Conservation (phyloP, 495 filamentous ascomycete species). For the Poronia punctata region DNA sequence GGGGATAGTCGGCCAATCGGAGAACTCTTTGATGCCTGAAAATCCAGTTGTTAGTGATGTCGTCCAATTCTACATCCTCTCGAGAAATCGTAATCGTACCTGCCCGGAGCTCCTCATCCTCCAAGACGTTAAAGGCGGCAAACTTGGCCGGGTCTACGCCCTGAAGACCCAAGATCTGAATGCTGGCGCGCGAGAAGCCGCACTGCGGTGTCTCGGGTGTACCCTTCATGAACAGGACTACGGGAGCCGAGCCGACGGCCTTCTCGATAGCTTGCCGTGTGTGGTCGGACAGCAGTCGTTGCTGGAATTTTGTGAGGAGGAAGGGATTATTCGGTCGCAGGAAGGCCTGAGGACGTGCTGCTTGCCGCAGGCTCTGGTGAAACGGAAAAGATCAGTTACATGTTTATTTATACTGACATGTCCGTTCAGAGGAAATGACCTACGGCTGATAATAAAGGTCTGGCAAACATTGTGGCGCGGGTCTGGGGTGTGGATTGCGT, state of each 20-base stretch:
- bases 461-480: constrained; percentile 10
- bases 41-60: constrained; percentile 6
- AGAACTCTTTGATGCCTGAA: constrained; percentile 94
- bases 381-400: constrained; percentile 6
- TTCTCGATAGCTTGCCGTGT: constrained; percentile 77
- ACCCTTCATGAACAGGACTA: constrained; percentile 98
- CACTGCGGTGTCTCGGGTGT: constrained; percentile 97
- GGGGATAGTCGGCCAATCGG: constrained; percentile 97
- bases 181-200: constrained; percentile 90
- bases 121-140: constrained; percentile 91
- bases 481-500: not conserved
- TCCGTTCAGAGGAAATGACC: not conserved
- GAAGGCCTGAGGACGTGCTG: constrained; percentile 26
- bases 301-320: constrained; percentile 32
- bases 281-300: constrained; percentile 67
- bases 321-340: constrained; percentile 14
- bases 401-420: no score
- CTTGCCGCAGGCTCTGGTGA: constrained; percentile 27
- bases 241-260: constrained; percentile 74
- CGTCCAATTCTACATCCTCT: not conserved
- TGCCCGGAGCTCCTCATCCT: constrained; percentile 77
- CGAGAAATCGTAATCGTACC: constrained; percentile 46
- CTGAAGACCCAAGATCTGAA: constrained; percentile 90
- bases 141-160: constrained; percentile 97
- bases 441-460: constrained; percentile 9